Evolutionary conservation across 2,329 filamentous ascomycete species (phyloP).

Genomic region (Metarhizium humberi): DNA sequence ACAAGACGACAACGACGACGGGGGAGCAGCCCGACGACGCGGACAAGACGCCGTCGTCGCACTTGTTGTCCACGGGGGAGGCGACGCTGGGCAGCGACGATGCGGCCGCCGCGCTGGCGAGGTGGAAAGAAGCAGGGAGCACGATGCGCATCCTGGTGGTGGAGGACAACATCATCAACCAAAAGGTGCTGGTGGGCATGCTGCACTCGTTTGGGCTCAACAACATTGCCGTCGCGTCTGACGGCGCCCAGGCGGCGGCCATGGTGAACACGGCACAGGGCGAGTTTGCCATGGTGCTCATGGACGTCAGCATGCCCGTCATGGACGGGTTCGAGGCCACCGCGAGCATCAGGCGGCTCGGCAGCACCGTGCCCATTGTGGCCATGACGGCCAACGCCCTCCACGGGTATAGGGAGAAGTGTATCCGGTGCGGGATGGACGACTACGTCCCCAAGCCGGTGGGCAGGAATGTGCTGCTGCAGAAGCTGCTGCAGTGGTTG

Average conservation of each 20-base stretch:
- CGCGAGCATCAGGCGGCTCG: conserved; percentile 11
- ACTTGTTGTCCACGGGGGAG: not conserved
- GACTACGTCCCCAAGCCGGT: conserved; percentile 48
- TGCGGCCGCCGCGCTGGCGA: not conserved
- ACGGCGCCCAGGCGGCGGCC: conserved; percentile 18
- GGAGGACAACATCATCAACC: conserved; percentile 27
- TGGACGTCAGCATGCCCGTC: conserved; percentile 44
- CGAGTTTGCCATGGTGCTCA: conserved; percentile 17
- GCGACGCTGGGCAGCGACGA: not conserved
- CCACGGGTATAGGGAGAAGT: conserved; percentile 43
- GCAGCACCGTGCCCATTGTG: conserved; percentile 45
- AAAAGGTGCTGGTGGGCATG: conserved; percentile 14
- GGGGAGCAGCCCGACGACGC: conserved; percentile 15
- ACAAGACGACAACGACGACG: conserved; percentile 12
- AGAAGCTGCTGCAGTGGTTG: conserved; percentile 17
- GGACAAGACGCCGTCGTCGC: conserved; percentile 2
- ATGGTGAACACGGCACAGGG: conserved; percentile 9
- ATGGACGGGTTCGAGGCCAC: conserved; percentile 40
- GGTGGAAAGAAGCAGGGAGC: not conserved
- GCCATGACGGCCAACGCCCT: conserved; percentile 46
- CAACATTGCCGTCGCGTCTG: conserved; percentile 11
- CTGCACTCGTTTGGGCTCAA: conserved; percentile 13
- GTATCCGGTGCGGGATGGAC: conserved; percentile 44
- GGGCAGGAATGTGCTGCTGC: conserved; percentile 20
- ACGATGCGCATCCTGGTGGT: conserved; percentile 14